Evolutionary conservation across 1,284 basidiomycete genomes (phyloP).

Genomic region (Cutaneotrichosporon daszewskae): DNA sequence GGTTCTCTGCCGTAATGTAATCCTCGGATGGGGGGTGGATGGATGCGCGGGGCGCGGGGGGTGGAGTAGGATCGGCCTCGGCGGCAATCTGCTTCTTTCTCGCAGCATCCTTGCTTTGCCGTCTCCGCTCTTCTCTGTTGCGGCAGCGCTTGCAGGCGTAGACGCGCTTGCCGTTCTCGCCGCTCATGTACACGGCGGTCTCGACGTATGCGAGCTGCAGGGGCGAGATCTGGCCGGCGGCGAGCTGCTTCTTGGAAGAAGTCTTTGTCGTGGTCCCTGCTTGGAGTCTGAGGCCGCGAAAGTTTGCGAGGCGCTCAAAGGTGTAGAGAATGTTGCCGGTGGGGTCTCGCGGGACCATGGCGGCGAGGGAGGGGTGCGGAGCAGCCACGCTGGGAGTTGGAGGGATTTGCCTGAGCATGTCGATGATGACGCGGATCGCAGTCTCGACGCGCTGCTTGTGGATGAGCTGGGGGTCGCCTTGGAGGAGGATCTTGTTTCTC

Average conservation of each 20-base stretch:
- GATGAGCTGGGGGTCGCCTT: slow-evolving; percentile 42
- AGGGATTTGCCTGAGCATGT: slow-evolving; percentile 37
- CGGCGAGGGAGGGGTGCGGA: slow-evolving; percentile 17
- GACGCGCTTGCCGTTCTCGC: slow-evolving; percentile 50
- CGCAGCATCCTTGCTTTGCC: slow-evolving; percentile 36
- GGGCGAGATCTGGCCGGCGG: slow-evolving; percentile 33
- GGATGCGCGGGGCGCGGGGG: slow-evolving; percentile 11
- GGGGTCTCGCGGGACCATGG: slow-evolving; percentile 24
- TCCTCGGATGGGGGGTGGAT: slow-evolving; percentile 26
- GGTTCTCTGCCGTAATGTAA: slow-evolving; percentile 39
- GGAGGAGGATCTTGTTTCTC: slow-evolving; percentile 33
- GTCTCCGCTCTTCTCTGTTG: slow-evolving; percentile 63
- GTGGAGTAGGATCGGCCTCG: slow-evolving; percentile 24
- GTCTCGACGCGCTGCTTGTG: slow-evolving; percentile 44
- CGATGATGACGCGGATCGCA: slow-evolving; percentile 43
- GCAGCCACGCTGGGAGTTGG: slow-evolving; percentile 20
- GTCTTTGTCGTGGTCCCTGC: slow-evolving; percentile 41
- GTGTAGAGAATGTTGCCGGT: slow-evolving; percentile 27
- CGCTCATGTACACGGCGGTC: slow-evolving; percentile 44
- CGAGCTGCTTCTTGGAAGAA: slow-evolving; percentile 41
- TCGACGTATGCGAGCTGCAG: slow-evolving; percentile 38
- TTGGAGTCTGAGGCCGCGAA: slow-evolving; percentile 35
- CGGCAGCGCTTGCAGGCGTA: slow-evolving; percentile 78
- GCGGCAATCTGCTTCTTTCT: slow-evolving; percentile 34
- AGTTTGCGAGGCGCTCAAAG: slow-evolving; percentile 37